phyloP scores from a whole-genome alignment of 305 asterid species.

The Ajuga reptans region DNA sequence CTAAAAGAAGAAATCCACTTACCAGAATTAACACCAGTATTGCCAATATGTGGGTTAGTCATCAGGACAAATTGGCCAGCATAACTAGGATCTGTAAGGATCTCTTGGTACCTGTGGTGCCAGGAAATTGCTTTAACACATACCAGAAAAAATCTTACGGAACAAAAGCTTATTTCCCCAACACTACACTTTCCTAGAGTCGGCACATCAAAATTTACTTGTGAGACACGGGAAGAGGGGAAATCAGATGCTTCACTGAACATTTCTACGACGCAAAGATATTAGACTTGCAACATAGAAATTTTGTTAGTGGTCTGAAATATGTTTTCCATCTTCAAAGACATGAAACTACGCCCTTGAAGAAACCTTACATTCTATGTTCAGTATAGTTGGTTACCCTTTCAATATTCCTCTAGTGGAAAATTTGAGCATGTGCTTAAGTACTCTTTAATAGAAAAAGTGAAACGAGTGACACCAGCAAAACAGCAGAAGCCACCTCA shows the following conservation, averaged over 20 bases:
- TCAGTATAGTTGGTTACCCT: not conserved
- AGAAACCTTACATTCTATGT: not conserved
- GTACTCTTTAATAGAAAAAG: not conserved
- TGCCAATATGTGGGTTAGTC: constrained; percentile 95
- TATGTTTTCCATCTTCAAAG: not conserved
- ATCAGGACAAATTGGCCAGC: constrained; percentile 92
- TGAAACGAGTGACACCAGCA: not conserved
- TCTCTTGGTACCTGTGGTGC: constrained; percentile 76
- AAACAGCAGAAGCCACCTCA: not conserved
- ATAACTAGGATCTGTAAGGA: constrained; percentile 90
- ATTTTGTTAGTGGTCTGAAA: not conserved
- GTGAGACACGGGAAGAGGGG: no score
- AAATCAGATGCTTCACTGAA: not conserved
- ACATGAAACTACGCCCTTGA: not conserved
- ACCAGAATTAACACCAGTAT: constrained; percentile 91
- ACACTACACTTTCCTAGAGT: not conserved
- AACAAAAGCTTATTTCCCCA: not conserved
- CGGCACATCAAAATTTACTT: no score
- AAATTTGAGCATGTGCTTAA: not conserved
- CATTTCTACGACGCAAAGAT: not conserved
- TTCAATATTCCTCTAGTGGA: not conserved
- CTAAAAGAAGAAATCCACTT: constrained; percentile 20
- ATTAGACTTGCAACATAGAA: not conserved
- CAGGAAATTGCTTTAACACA: constrained; percentile 10
- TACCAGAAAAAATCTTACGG: not conserved